Evolutionary conservation across 1,139 yeast species (phyloP).

Genomic region (Hemisphaericaspora lyxosophila): DNA sequence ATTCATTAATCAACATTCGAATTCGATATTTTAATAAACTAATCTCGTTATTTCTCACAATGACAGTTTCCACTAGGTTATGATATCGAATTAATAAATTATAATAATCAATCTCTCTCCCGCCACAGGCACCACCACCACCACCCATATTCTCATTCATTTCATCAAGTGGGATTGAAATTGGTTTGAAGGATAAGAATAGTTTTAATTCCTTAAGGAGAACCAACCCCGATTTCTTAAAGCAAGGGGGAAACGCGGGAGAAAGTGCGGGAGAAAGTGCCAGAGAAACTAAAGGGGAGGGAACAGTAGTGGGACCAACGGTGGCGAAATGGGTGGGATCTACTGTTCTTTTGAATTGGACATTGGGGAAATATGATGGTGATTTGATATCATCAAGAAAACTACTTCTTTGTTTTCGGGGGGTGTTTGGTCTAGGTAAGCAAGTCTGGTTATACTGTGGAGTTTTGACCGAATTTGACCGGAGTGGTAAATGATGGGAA

Average conservation of each 20-base stretch:
- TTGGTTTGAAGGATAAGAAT: background rate
- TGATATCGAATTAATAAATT: slow-evolving; percentile 11
- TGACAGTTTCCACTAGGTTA: slow-evolving; percentile 10
- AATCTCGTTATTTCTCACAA: slow-evolving; percentile 11
- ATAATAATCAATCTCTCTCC: slow-evolving; percentile 8
- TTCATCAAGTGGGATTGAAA: background rate
- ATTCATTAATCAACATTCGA: slow-evolving; percentile 3
- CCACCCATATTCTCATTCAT: too few species aligned
- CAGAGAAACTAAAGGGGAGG: too few species aligned
- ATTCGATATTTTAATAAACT: slow-evolving; percentile 10
- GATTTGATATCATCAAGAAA: background rate
- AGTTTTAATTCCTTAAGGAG: background rate
- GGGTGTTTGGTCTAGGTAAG: background rate
- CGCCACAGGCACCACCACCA: background rate
- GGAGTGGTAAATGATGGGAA: background rate
- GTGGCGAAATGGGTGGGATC: too few species aligned
- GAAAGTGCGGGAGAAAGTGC: too few species aligned
- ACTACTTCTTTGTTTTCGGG: background rate
- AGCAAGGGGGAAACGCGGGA: background rate
- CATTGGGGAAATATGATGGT: background rate
- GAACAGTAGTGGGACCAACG: background rate
- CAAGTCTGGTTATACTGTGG: too few species aligned
- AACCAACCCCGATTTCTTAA: background rate
- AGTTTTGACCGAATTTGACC: too few species aligned
- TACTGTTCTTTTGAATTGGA: background rate